Evolutionary conservation across 805 yeast species (phyloP), one percentile per base, ranked within the genome.

Genomic region (Spencermartinsiella europaea): DNA sequence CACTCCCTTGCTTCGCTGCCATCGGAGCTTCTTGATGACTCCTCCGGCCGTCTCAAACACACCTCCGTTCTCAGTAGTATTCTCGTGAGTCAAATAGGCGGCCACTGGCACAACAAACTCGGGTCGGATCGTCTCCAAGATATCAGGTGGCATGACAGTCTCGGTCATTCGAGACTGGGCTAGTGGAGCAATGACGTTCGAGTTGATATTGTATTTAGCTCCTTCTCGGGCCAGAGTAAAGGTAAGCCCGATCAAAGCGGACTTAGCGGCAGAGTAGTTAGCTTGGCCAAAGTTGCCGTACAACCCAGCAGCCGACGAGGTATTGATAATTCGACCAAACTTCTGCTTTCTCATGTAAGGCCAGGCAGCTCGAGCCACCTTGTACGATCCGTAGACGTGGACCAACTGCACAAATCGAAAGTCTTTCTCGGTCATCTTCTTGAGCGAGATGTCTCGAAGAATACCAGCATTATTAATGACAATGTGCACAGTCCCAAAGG

Each of bases 111-210:
- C 90, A 55, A 91, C 79, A 66, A 85, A 87, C 55, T 86, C 93
- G 1, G 98, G 95, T 45, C 81, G 77, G 59, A 91, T 74, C 60
- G 79, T 78, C 62, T 83, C 83, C 67, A 91, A 77, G 48, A 91
- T 70, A 45, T 89, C 88, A 25, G 88, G 85, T 27, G 98, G 96
- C 57, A 91, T 71, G 43, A 91, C 77, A 25, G 81, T 77, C 70
- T 89, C 96, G 20, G 98, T 91, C 97, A 91, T 90, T 73, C 96
- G 81, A 28, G 96, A 86, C 61, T 90, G 85, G 19, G 98, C 98
- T 54, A 91, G 75, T 20, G 98, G 97, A 3, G 96, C 96, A 70
- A 91, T 89, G 31, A 82, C 80, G 65, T 91, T 91, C 40, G 85
- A 87, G 52, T 72, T 71, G 63, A 91, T 91, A 70, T 89, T 88